Evolutionary conservation across 129 eudicot species (phyloP), one percentile per base, ranked within the genome.

Genomic region (Escallonia herrerae): DNA sequence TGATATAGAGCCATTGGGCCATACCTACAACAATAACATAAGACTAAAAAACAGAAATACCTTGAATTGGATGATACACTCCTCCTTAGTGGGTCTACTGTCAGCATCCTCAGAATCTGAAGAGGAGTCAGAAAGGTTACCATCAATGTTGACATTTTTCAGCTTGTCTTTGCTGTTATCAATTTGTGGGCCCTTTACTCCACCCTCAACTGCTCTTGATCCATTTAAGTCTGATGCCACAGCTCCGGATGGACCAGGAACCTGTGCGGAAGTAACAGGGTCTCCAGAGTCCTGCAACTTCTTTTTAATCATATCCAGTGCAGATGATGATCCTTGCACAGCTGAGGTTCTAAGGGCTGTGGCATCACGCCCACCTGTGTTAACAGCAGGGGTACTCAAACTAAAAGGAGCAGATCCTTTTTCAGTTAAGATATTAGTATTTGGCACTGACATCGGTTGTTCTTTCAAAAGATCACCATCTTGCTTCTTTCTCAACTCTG

Each of bases 81-180:
- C 96, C 84, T 94, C 99, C 73, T 78, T 94, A 44, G 93, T 78
- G 42, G 99, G 99, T 66, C 95, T 87, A 51, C 72, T 81, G 8
- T 94, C 96, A 56, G 73, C 87, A 65, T 89, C 99, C 72, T 94
- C 99, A 11, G 99, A 94, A 78, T 94, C 99, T 49, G 99, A 94
- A 56, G 99, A 86, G 60, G 83, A 81, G 57, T 94, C 86, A 13
- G 99, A 89, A 64, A 78, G 48, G 72, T 77, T 80, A 74, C 76
- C 95, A 77, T 86, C 89, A 49, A 66, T 85, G 6, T 85, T 82
- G 37, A 76, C 76, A 73, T 88, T 96, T 74, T 79, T 88, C 13
- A 49, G 64, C 74, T 85, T 91, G 42, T 93, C 96, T 72, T 86
- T 85, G 73, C 78, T 79, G 42, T 77, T 83, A 60, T 88, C 98